phyloP scores from a whole-genome alignment of 257 asterid species.

The Primulina tabacum region DNA sequence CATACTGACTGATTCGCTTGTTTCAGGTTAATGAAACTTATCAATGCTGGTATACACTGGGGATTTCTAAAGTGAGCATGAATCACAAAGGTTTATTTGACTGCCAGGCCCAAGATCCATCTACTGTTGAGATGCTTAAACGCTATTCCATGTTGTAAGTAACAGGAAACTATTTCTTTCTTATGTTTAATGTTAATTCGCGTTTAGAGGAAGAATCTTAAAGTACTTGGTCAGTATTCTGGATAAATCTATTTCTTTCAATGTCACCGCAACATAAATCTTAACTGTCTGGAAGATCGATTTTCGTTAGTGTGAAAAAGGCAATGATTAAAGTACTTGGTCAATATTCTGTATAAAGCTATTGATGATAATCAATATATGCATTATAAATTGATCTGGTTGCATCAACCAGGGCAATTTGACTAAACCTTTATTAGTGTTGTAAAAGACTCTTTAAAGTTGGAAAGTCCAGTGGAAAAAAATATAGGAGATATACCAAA shows the following conservation, averaged over 20 bases:
- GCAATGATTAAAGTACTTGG: neutral
- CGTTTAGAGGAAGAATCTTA: neutral
- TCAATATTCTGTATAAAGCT: neutral
- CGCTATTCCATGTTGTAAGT: constrained; percentile 82
- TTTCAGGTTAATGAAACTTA: constrained; percentile 84
- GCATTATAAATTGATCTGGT: neutral
- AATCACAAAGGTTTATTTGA: constrained; percentile 63
- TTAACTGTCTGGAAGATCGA: neutral
- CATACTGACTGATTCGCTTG: constrained; percentile 26
- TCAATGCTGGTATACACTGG: constrained; percentile 84
- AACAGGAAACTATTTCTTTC: constrained; percentile 14
- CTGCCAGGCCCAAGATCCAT: constrained; percentile 82
- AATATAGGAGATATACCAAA: neutral
- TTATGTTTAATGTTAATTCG: constrained; percentile 7
- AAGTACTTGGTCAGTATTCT: too few relatives aligned
- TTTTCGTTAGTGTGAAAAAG: neutral
- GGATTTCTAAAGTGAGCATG: constrained; percentile 73
- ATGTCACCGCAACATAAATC: too few relatives aligned
- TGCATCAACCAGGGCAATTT: neutral
- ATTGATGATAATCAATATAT: neutral
- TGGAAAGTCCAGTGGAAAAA: neutral
- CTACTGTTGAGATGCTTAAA: constrained; percentile 75
- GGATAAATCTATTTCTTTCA: too few relatives aligned
- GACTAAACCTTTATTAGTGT: neutral
- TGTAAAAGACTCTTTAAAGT: neutral